Percentiles rank a stretch among this genome's conserved stretches.
Conservation (phyloP, 169 alveolate genomes). For the Plasmodium gallinaceum region DNA sequence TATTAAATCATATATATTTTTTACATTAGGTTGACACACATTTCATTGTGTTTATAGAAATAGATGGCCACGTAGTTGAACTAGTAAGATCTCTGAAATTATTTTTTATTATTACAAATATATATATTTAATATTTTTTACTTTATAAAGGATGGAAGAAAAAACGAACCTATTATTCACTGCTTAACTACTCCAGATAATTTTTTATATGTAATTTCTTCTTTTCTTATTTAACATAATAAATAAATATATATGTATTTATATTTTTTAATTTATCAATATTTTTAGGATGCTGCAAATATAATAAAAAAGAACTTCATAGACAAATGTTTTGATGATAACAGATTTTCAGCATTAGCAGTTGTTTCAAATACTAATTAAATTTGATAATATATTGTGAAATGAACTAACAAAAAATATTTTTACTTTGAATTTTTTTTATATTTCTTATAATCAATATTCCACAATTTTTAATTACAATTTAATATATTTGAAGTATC, state of each 20-base stretch:
- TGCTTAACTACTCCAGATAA: slow-evolving; percentile 16
- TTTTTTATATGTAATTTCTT: slow-evolving; percentile 39
- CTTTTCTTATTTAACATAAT: slow-evolving; percentile 2
- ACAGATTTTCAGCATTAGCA: slow-evolving; percentile 64
- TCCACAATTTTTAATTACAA: background rate
- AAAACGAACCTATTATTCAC: slow-evolving; percentile 38
- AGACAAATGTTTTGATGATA: slow-evolving; percentile 19
- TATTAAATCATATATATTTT: background rate
- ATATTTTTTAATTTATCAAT: background rate
- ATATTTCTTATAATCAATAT: no score
- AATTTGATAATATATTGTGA: background rate
- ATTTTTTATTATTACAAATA: background rate
- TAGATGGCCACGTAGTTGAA: slow-evolving; percentile 31
- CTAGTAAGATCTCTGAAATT: slow-evolving; percentile 7
- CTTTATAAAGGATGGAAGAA: slow-evolving; percentile 42
- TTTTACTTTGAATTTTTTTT: no score
- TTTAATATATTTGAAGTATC: background rate
- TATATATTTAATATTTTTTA: background rate
- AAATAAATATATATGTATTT: background rate
- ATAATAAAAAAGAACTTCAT: slow-evolving; percentile 33
- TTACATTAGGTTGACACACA: slow-evolving; percentile 61
- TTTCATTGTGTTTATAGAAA: slow-evolving; percentile 47
- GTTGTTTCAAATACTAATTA: slow-evolving; percentile 13
- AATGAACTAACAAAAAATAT: background rate
- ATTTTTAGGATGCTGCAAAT: slow-evolving; percentile 44